Percentiles rank a stretch among this genome's conserved stretches.
phyloP scores from a whole-genome alignment of 306 rosid species.

The Neltuma alba region DNA sequence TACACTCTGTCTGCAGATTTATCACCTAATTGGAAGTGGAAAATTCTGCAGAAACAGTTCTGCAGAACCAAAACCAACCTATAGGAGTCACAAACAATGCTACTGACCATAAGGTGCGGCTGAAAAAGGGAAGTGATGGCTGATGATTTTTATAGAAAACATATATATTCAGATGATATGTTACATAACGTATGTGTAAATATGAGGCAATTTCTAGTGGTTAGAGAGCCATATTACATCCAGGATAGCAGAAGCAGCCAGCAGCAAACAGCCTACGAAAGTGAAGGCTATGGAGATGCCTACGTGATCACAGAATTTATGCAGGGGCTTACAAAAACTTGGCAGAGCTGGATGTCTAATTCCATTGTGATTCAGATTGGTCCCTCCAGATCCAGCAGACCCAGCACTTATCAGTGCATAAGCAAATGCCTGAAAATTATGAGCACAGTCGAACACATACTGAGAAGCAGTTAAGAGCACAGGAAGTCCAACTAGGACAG shows the following conservation, averaged over 20 bases:
- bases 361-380: conserved; percentile 85
- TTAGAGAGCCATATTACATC: conserved; percentile 81
- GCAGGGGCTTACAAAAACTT: conserved; percentile 74
- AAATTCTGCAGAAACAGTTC: not conserved
- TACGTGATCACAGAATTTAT: conserved; percentile 79
- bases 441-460: conserved; percentile 4
- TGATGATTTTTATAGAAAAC: not conserved
- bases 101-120: not conserved
- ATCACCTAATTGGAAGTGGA: not conserved
- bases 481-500: not conserved
- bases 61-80: not conserved
- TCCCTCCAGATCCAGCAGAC: conserved; percentile 87
- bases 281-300: conserved; percentile 87
- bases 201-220: conserved; percentile 43
- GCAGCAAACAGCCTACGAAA: conserved; percentile 70
- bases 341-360: conserved; percentile 78
- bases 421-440: conserved; percentile 66
- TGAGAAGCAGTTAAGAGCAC: no score
- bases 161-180: conserved; percentile 20
- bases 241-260: conserved; percentile 71
- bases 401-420: conserved; percentile 91
- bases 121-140: conserved; percentile 6
- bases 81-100: not conserved
- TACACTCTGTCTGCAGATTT: not conserved
- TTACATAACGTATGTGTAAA: conserved; percentile 13